Conservation (phyloP, 139 green algal genomes). For the Edaphochlamys debaryana region DNA sequence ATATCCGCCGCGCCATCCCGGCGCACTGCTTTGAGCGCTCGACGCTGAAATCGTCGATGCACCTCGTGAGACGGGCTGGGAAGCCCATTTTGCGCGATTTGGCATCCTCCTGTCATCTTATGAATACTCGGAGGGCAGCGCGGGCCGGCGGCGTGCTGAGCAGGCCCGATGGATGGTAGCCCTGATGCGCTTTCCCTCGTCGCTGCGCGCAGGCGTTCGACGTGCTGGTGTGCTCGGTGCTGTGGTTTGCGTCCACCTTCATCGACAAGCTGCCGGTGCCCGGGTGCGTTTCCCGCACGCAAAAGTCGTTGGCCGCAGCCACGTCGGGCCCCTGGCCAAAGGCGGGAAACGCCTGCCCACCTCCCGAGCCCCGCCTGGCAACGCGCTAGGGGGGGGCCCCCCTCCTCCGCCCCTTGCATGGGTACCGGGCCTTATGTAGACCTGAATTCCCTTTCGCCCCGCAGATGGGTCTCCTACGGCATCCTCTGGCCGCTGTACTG, state of each 20-base stretch:
- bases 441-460: neutral
- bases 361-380: no score
- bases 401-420: no score
- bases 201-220: conserved; percentile 45
- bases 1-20: conserved; percentile 84
- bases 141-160: neutral
- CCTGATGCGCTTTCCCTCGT: neutral
- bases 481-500: conserved; percentile 82
- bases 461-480: conserved; percentile 47
- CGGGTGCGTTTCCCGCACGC: neutral
- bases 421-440: no score
- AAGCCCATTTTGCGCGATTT: no score
- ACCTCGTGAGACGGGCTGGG: conserved; percentile 58
- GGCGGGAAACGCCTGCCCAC: conserved; percentile 65
- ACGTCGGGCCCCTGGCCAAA: conserved; percentile 3
- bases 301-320: neutral
- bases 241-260: conserved; percentile 20
- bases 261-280: conserved; percentile 29
- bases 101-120: neutral
- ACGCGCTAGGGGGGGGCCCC: no score
- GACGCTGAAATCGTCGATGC: conserved; percentile 54
- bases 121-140: neutral
- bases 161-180: neutral
- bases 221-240: conserved; percentile 43
- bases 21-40: conserved; percentile 86